Conservation (phyloP, 176 grass and related monocot genomes). For the Saccharum officinarum region DNA sequence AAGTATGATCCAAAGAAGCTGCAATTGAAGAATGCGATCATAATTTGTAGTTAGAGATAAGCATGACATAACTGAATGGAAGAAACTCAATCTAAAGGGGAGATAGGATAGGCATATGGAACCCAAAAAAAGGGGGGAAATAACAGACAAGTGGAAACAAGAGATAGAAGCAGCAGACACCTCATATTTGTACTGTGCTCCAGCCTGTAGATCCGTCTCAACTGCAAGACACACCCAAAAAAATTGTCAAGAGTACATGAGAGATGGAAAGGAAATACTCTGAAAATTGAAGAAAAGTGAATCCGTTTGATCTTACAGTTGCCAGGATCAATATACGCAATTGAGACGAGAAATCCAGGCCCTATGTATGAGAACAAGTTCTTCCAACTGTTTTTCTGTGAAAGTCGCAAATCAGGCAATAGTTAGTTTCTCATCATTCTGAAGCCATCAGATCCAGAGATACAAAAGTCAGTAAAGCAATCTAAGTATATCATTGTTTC, state of each 20-base stretch:
- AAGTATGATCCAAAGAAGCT: conserved; percentile 99
- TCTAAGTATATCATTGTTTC: not conserved
- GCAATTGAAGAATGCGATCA: conserved; percentile 23
- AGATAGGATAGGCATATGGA: not conserved
- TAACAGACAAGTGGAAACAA: not conserved
- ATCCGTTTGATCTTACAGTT: conserved; percentile 67
- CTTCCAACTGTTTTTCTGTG: conserved; percentile 92
- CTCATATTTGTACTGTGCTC: conserved; percentile 96
- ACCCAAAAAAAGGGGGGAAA: not conserved
- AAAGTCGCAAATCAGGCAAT: conserved; percentile 20
- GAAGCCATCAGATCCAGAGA: not conserved
- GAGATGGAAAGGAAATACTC: not conserved
- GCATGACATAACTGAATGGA: not conserved
- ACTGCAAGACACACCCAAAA: conserved; percentile 44
- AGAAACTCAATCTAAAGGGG: not conserved
- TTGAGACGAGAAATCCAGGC: conserved; percentile 95
- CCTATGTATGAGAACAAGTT: conserved; percentile 90
- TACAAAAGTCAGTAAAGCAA: not conserved
- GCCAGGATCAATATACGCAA: conserved; percentile 97
- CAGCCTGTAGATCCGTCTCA: conserved; percentile 92
- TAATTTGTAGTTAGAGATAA: conserved; percentile 7
- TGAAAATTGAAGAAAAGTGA: conserved; percentile 17
- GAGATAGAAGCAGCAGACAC: conserved; percentile 38
- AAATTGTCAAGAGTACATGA: conserved; percentile 17
- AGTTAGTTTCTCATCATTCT: conserved; percentile 26